Percentiles rank a stretch among this genome's conserved stretches.
These are phyloP conservation scores for Rosa rugosa DNA, from an alignment of 306 rosid genomes.

Conservation along the genomic window DNA sequence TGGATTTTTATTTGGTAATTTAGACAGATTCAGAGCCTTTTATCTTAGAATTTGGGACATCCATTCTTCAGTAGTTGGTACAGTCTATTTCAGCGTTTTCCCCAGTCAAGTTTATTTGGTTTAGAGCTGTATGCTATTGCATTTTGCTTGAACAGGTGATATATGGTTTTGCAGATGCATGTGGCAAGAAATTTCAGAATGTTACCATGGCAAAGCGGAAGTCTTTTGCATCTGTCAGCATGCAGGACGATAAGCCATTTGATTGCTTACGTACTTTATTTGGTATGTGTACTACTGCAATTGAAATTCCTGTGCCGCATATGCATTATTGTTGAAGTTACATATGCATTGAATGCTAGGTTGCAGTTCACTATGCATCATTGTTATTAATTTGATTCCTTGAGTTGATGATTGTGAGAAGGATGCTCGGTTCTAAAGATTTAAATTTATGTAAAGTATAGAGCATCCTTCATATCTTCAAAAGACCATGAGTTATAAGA, in stretches of 20 bases:
- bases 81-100: neutral
- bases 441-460: neutral
- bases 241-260: slow-evolving; percentile 71
- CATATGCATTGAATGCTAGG: neutral
- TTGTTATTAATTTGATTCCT: neutral
- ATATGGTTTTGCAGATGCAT: slow-evolving; percentile 61
- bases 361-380: slow-evolving; percentile 16
- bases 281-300: slow-evolving; percentile 43
- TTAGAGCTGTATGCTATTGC: slow-evolving; percentile 16
- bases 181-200: slow-evolving; percentile 40
- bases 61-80: neutral
- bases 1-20: neutral
- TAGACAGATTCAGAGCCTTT: neutral
- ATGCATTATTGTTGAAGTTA: neutral
- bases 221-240: slow-evolving; percentile 68
- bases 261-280: slow-evolving; percentile 77
- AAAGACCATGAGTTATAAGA: neutral
- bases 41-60: neutral
- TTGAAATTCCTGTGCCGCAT: no score
- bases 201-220: slow-evolving; percentile 37
- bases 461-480: neutral
- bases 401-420: neutral
- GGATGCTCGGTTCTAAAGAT: neutral
- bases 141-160: slow-evolving; percentile 30
- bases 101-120: neutral